Base-by-base conservation (phyloP, 1,284 basidiomycete species). In the Coriolopsis trogii region DNA sequence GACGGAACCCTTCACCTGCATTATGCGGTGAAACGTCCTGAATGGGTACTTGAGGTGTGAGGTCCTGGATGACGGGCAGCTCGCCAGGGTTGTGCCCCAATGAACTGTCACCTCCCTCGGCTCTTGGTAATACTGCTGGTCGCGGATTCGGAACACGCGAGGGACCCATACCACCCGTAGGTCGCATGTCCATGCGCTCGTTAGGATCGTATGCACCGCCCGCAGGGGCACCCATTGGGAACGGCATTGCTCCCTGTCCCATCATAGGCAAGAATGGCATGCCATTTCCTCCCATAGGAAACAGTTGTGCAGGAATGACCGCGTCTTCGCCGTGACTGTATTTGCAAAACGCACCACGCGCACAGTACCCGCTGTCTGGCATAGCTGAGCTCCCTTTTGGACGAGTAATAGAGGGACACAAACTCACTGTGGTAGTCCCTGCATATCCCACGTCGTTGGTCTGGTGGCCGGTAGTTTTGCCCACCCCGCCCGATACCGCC, bases 391-490 rank as follows among this genome's bases (percentile, higher is more conserved):
- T 29, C 3, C 10, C 44, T 40, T 49, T 37, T 23, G 42, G 23
- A 20, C 16, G 23, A 42, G 34, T 13, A 41, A n/a, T 26, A 25
- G 20, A 6, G 12, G 33, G n/a, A n/a, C 33, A 8, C 2, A 25
- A n/a, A 80, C 93, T 67, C 65, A 95, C 93, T 90, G 69, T 94
- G 86, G 67, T 95, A 96, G 69, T 96, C 93, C 53, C 88, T 80
- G 73, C 93, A 96, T 51, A 89, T 79, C 8, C 87, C 87, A 58
- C 83, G 74, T 56, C 81, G 81, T 26, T 46, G 44, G 58, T 85
- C 85, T 60, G 85, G 85, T 25, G 87, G 85, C 47, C 80, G 79
- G 63, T 89, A 89, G 6, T 73, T 72, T 59, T 79, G 78, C 21
- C 74, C 76, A 50, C 74, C 76, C 50, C 82, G 76, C 15, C 77